A percentile compares a stretch with the other conserved stretches of the same genome.
Conservation (phyloP, 2,329 filamentous ascomycete genomes). For the Epichloe baconii region DNA sequence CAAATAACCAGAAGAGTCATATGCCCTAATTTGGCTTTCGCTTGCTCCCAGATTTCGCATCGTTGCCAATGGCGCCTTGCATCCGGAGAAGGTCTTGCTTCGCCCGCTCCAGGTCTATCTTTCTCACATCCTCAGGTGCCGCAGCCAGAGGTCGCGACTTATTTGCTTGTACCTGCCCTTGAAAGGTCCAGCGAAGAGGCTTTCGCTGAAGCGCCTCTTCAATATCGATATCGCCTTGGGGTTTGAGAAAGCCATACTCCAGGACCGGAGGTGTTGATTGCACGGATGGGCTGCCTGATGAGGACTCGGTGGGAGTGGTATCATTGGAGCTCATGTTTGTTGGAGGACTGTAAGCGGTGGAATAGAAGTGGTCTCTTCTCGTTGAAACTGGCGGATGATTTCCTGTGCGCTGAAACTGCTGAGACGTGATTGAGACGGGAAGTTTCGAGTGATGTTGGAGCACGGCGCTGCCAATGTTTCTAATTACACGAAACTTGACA, state of each 20-base stretch:
- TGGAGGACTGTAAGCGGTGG: not conserved
- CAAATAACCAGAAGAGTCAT: not conserved
- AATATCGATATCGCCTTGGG: conserved; percentile 25
- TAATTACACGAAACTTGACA: no score
- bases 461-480: no score
- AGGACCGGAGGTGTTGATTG: conserved; percentile 22
- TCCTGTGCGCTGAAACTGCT: not conserved
- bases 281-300: not conserved
- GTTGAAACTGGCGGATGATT: not conserved
- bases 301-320: not conserved
- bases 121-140: conserved; percentile 20
- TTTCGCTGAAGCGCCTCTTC: conserved; percentile 29
- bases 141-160: conserved; percentile 12
- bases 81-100: conserved; percentile 34
- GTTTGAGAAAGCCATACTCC: conserved; percentile 24
- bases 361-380: not conserved
- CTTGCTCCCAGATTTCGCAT: not conserved
- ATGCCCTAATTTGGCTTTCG: not conserved
- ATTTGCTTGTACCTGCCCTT: conserved; percentile 22
- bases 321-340: not conserved
- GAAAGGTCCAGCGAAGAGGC: conserved; percentile 29
- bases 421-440: no score
- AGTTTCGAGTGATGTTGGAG: not conserved
- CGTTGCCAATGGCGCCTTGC: conserved; percentile 12
- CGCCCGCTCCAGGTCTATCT: conserved; percentile 29